Evolutionary conservation across 73 alveolate genomes (phyloP).

Genomic region (Tetrahymena borealis): DNA sequence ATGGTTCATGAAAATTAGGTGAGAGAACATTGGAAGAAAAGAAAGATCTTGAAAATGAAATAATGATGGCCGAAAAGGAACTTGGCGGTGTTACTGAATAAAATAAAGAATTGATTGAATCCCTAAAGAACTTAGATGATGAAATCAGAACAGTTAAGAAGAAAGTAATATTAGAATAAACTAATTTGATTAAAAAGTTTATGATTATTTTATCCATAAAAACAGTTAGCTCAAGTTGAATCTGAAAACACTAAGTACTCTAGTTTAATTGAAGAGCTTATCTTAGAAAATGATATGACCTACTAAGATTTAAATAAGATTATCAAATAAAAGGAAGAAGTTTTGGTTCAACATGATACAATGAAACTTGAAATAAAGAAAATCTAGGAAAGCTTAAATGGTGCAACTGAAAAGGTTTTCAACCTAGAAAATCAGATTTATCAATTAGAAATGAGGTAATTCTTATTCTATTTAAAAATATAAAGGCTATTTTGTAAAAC

Average conservation of each 20-base stretch:
- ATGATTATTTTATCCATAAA: background rate
- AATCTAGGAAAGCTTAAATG: conserved; percentile 77
- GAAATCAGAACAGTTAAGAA: conserved; percentile 83
- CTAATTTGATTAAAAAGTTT: background rate
- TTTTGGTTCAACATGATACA: conserved; percentile 90
- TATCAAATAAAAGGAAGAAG: conserved; percentile 86
- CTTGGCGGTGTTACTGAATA: conserved; percentile 60
- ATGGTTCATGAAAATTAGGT: conserved; percentile 7
- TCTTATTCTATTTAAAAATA: background rate
- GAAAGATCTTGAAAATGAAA: conserved; percentile 78
- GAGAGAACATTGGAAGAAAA: conserved; percentile 92
- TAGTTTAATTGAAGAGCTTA: conserved; percentile 84
- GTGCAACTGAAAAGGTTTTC: conserved; percentile 88
- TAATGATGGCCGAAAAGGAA: conserved; percentile 66
- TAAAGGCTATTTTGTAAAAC: background rate
- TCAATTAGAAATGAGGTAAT: conserved; percentile 76
- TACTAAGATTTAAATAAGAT: conserved; percentile 85
- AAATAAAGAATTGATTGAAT: conserved; percentile 40
- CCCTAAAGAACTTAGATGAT: conserved; percentile 72
- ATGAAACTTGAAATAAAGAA: conserved; percentile 95
- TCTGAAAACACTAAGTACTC: conserved; percentile 67
- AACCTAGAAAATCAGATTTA: conserved; percentile 87
- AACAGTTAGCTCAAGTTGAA: conserved; percentile 23
- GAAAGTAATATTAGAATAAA: conserved; percentile 43
- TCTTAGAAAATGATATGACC: conserved; percentile 93